phyloP scores from a whole-genome alignment of 2,329 filamentous ascomycete genomes.

The Fusarium transvaalense region DNA sequence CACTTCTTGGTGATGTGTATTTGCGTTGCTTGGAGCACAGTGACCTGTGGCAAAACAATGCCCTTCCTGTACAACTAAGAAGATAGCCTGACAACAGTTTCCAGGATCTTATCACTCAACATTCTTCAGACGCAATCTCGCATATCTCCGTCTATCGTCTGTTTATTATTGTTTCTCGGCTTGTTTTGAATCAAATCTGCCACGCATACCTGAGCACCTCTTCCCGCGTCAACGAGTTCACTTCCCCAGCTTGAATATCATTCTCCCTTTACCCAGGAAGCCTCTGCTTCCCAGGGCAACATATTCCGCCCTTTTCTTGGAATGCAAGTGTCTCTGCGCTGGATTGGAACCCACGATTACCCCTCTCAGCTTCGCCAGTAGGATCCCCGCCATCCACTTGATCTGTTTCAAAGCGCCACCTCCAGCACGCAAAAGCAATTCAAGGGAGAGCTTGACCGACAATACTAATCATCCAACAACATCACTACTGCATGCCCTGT shows the following conservation, averaged over 20 bases:
- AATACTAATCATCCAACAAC: conserved; percentile 50
- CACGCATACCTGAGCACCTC: conserved; percentile 38
- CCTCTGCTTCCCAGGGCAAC: conserved; percentile 43
- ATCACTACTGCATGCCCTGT: conserved; percentile 49
- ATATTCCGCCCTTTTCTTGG: conserved; percentile 50
- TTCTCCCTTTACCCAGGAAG: conserved; percentile 25
- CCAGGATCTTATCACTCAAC: conserved; percentile 16
- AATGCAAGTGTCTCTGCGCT: conserved; percentile 56
- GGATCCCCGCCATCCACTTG: conserved; percentile 48
- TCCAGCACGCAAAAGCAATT: conserved; percentile 52
- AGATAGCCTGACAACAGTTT: conserved; percentile 28
- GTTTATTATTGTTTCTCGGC: conserved; percentile 35
- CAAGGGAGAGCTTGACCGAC: conserved; percentile 52
- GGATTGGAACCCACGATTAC: conserved; percentile 53
- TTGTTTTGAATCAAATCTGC: conserved; percentile 36
- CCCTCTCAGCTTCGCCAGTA: conserved; percentile 54
- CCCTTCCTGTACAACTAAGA: conserved; percentile 1
- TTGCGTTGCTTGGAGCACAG: conserved; percentile 11
- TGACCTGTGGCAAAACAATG: conserved; percentile 22
- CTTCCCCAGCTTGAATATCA: conserved; percentile 42
- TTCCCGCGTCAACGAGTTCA: conserved; percentile 37
- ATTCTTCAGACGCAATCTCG: conserved; percentile 41
- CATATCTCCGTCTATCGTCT: conserved; percentile 36
- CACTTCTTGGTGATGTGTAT: conserved; percentile 17
- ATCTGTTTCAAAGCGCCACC: conserved; percentile 55